A percentile compares a stretch with the other conserved stretches of the same genome.
These are phyloP conservation scores for Paramecium sonneborni DNA, from an alignment of 73 alveolate genomes.

Conservation along the genomic window DNA sequence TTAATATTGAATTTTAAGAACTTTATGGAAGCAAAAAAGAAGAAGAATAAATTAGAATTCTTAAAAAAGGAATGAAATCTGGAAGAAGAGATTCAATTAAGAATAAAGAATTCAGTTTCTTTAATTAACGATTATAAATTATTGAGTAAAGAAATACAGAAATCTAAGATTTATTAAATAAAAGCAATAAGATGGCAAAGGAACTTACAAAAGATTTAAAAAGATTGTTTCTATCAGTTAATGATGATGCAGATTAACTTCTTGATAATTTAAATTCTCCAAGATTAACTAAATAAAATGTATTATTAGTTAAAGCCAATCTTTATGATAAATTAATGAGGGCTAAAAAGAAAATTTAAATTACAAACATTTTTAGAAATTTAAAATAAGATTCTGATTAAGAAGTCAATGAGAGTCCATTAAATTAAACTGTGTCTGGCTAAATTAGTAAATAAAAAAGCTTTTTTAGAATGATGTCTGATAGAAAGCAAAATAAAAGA, in stretches of 20 bases:
- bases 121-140: constrained; percentile 6
- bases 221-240: background rate
- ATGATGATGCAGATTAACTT: constrained; percentile 38
- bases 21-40: background rate
- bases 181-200: constrained; percentile 36
- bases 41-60: background rate
- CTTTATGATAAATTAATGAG: constrained; percentile 34
- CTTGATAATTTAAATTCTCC: background rate
- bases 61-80: background rate
- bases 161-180: background rate
- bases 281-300: background rate
- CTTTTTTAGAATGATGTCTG: constrained; percentile 22
- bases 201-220: constrained; percentile 31
- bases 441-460: background rate
- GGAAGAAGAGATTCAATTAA: constrained; percentile 10
- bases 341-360: constrained; percentile 40
- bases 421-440: background rate
- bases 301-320: constrained; percentile 23
- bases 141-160: constrained; percentile 42
- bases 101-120: constrained; percentile 19
- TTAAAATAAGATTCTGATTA: background rate
- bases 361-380: constrained; percentile 3
- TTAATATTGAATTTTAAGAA: constrained; percentile 13
- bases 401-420: constrained; percentile 18
- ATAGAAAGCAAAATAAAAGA: background rate